These are phyloP conservation scores for Didymella segeticola DNA, from an alignment of 2,329 filamentous ascomycete species.

Conservation along the genomic window DNA sequence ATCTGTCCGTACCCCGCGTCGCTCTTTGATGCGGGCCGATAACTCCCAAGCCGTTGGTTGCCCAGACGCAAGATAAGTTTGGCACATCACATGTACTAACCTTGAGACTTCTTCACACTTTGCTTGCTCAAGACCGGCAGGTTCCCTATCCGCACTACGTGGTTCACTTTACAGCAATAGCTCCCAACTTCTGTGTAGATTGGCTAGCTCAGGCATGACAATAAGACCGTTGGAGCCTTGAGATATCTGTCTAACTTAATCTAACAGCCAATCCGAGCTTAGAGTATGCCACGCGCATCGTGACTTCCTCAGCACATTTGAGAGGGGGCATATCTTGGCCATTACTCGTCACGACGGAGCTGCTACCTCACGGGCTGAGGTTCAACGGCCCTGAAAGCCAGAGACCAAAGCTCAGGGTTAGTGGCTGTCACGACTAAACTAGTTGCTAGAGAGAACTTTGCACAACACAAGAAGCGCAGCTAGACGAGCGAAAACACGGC, in stretches of 20 bases:
- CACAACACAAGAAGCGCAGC: background rate
- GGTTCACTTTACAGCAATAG: background rate
- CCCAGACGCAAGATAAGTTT: constrained; percentile 7
- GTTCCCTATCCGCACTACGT: background rate
- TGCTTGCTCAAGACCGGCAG: background rate
- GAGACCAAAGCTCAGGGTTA: background rate
- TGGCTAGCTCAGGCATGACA: constrained; percentile 1
- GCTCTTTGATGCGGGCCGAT: constrained; percentile 20
- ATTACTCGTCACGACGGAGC: background rate
- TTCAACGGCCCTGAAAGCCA: background rate
- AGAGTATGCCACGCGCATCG: background rate
- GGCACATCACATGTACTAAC: constrained; percentile 5
- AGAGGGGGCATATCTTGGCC: background rate
- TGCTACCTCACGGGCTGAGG: background rate
- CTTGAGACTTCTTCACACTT: background rate
- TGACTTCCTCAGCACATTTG: background rate
- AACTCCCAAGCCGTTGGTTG: constrained; percentile 20
- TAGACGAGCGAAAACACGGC: background rate
- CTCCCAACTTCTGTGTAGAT: background rate
- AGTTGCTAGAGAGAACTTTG: constrained; percentile 1
- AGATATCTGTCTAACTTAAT: background rate
- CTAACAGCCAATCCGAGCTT: background rate
- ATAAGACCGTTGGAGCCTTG: background rate
- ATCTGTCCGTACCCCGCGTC: constrained; percentile 27
- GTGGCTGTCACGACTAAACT: background rate